Percentiles rank a stretch among this genome's conserved stretches.
These are phyloP conservation scores for Diaporthe citriasiana DNA, from an alignment of 2,329 filamentous ascomycete species.

Conservation along the genomic window DNA sequence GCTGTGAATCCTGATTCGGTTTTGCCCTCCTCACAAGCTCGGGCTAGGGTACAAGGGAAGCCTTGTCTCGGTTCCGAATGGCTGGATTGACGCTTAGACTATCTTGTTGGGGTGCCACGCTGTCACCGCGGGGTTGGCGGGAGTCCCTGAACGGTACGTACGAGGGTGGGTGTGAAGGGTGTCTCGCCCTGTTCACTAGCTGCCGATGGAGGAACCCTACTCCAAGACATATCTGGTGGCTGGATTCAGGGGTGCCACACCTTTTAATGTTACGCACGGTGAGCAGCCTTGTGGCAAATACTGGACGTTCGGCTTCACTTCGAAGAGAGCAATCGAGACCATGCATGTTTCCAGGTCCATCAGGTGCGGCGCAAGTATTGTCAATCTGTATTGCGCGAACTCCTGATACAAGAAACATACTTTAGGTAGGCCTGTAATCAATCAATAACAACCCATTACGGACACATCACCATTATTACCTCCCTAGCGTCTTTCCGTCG, in stretches of 20 bases:
- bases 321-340: neutral
- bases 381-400: constrained; percentile 36
- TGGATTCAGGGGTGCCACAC: constrained; percentile 13
- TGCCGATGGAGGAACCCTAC: neutral
- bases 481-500: neutral
- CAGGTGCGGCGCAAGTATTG: constrained; percentile 14
- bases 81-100: constrained; percentile 31
- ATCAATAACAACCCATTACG: constrained; percentile 20
- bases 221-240: constrained; percentile 11
- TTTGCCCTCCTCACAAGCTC: constrained; percentile 12
- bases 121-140: constrained; percentile 29
- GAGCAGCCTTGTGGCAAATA: constrained; percentile 9
- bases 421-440: constrained; percentile 11
- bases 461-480: neutral
- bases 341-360: neutral
- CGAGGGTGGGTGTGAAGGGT: constrained; percentile 22
- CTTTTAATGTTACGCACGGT: neutral
- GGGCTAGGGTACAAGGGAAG: constrained; percentile 8
- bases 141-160: constrained; percentile 31
- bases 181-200: constrained; percentile 17
- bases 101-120: constrained; percentile 31
- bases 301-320: neutral
- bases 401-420: constrained; percentile 5
- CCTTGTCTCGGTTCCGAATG: constrained; percentile 34
- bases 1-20: constrained; percentile 31